Evolutionary conservation across 305 asterid genomes (phyloP).

Genomic region (Rubia balearica): DNA sequence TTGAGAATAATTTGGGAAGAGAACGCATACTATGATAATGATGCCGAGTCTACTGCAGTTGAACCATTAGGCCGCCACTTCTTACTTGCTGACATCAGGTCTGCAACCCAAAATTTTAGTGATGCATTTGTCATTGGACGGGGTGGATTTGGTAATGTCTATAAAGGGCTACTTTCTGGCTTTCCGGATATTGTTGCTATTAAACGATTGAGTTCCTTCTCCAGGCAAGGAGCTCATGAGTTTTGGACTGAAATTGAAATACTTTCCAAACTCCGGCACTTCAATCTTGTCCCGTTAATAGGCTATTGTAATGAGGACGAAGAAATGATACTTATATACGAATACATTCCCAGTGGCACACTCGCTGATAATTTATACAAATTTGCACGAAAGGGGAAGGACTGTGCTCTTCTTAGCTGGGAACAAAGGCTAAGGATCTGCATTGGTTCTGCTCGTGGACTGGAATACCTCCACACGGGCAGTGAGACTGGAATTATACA

Average conservation of each 20-base stretch:
- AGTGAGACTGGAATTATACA: slow-evolving; percentile 16
- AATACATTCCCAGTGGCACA: slow-evolving; percentile 18
- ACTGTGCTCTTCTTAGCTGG: slow-evolving; percentile 21
- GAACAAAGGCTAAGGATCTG: slow-evolving; percentile 19
- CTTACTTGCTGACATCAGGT: slow-evolving; percentile 43
- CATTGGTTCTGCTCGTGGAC: slow-evolving; percentile 23
- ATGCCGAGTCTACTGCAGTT: neutral
- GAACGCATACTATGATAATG: slow-evolving; percentile 18
- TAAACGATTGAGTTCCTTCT: slow-evolving; percentile 32
- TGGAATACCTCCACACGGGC: slow-evolving; percentile 20
- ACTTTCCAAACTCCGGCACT: slow-evolving; percentile 48
- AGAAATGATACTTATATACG: slow-evolving; percentile 32
- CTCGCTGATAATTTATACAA: slow-evolving; percentile 38
- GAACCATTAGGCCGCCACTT: slow-evolving; percentile 22
- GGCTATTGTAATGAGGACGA: slow-evolving; percentile 51
- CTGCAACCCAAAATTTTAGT: slow-evolving; percentile 39
- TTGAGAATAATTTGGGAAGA: slow-evolving; percentile 18
- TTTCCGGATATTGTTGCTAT: slow-evolving; percentile 39
- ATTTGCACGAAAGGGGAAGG: slow-evolving; percentile 39
- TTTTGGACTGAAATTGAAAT: slow-evolving; percentile 51
- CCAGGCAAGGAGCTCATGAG: slow-evolving; percentile 48
- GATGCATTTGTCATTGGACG: slow-evolving; percentile 37
- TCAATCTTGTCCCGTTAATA: slow-evolving; percentile 51
- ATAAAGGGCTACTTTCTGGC: slow-evolving; percentile 32
- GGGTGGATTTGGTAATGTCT: slow-evolving; percentile 68